These are phyloP conservation scores for Helicocarpus griseus DNA, from an alignment of 2,329 filamentous ascomycete genomes.

Conservation along the genomic window DNA sequence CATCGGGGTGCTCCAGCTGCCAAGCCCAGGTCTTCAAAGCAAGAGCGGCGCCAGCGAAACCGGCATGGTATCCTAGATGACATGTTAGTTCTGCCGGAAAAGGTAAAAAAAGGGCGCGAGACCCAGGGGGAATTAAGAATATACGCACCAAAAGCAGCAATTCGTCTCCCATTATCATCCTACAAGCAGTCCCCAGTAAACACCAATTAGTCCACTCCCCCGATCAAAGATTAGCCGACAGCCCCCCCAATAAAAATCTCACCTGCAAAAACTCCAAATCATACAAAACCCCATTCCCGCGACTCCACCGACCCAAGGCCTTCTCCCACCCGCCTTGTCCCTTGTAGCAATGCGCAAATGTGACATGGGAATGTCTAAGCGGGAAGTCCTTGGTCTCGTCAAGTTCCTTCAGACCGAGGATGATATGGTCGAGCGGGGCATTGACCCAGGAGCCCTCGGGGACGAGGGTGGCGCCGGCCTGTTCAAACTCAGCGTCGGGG, in stretches of 20 bases:
- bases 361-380: constrained; percentile 15
- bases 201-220: too few relatives aligned
- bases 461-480: constrained; percentile 30
- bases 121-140: neutral
- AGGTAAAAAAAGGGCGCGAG: neutral
- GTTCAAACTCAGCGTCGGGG: constrained; percentile 30
- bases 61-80: constrained; percentile 56
- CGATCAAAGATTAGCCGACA: too few relatives aligned
- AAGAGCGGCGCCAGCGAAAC: constrained; percentile 61
- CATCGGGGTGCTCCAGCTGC: constrained; percentile 62
- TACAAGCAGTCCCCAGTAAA: neutral
- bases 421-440: constrained; percentile 20
- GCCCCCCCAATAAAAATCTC: neutral
- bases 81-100: neutral
- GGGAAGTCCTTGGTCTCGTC: constrained; percentile 16
- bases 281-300: constrained; percentile 15
- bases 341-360: constrained; percentile 19
- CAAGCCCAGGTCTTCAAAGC: constrained; percentile 74
- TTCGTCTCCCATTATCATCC: constrained; percentile 14
- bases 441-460: constrained; percentile 32
- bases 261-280: constrained; percentile 19
- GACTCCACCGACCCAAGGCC: constrained; percentile 15
- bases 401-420: constrained; percentile 18
- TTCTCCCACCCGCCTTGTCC: constrained; percentile 17
- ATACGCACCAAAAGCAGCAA: constrained; percentile 13